Evolutionary conservation across 1,284 basidiomycete genomes (phyloP), one percentile per base, ranked within the genome.

Genomic region (Sanghuangporus baumii): DNA sequence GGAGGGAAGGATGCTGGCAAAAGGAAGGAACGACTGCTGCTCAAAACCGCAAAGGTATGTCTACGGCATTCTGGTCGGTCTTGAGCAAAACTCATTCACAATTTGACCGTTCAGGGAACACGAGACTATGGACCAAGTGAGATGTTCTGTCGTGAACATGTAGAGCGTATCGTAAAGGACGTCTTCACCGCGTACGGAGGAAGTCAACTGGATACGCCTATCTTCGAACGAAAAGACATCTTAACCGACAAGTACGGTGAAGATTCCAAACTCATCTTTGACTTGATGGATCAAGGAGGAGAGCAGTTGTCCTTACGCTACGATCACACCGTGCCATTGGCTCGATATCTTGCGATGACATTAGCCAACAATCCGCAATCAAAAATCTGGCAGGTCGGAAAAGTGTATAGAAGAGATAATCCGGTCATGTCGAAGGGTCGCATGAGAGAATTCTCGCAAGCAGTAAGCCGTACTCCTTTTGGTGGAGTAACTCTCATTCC

Each of bases 371-470:
- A 83, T 67, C 78, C 81, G 7, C 85, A 87, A 68, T 78, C 80
- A 65, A 98, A 98, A 78, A 76, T 98, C 40, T 99, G 96, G 87
- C 96, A 99, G 76, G 90, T 99, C 60, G 96, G 95, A 36, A 99
- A 99, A 77, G 96, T 99, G 26, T 99, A 99, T 76, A 81, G 97
- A 66, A 79, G 97, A 72, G 96, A 99, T 75, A 96, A 92, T 71
- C 96, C 97, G 0, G 96, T 96, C 64, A 96, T 99, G 91, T 91
- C 89, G 59, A 99, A 99, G 78, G 96, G 96, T 3, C 84, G 96
- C 43, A 98, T 99, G 94, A 85, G 96, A 66, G 96, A 99, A 78
- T 99, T 99, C 74, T 96, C 94, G 73, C 96, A 99, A 78, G 98
- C 96, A 67, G 94, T 96, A 69, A 70, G 88, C 81, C 9, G 7